phyloP scores from a whole-genome alignment of 331 rosid species.

The Phaseolus coccineus region DNA sequence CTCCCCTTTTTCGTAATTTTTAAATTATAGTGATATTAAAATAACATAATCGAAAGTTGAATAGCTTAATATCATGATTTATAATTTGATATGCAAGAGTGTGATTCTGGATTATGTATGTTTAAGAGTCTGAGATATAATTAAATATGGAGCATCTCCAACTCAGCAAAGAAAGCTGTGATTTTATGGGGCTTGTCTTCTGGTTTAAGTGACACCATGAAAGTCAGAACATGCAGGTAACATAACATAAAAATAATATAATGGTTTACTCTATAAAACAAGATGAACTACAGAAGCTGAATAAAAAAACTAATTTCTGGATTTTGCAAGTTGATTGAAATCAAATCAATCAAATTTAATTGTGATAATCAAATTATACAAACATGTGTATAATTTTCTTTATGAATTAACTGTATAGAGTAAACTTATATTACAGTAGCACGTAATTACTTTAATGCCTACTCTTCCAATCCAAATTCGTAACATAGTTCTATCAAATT shows the following conservation, averaged over 20 bases:
- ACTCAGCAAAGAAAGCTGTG: conserved; percentile 2
- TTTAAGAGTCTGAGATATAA: not conserved
- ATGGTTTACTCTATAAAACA: not conserved
- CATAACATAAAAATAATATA: not conserved
- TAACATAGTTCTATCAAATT: not conserved
- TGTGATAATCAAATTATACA: too few relatives aligned
- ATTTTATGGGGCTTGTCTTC: not conserved
- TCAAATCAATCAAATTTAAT: too few relatives aligned
- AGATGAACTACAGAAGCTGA: too few relatives aligned
- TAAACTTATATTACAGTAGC: not conserved
- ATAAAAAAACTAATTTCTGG: too few relatives aligned
- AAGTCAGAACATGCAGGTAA: conserved; percentile 13
- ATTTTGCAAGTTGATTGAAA: too few relatives aligned
- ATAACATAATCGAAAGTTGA: not conserved
- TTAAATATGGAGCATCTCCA: conserved; percentile 22
- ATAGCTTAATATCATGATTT: conserved; percentile 5
- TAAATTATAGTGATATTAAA: not conserved
- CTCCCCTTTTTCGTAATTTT: not conserved
- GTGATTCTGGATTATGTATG: not conserved
- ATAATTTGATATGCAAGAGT: not conserved
- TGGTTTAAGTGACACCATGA: not conserved
- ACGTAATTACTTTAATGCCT: not conserved
- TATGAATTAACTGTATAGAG: too few relatives aligned
- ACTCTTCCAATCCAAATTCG: not conserved
- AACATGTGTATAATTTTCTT: not conserved